phyloP scores from a whole-genome alignment of 169 alveolate genomes.

The Cryptosporidium viatorum region DNA sequence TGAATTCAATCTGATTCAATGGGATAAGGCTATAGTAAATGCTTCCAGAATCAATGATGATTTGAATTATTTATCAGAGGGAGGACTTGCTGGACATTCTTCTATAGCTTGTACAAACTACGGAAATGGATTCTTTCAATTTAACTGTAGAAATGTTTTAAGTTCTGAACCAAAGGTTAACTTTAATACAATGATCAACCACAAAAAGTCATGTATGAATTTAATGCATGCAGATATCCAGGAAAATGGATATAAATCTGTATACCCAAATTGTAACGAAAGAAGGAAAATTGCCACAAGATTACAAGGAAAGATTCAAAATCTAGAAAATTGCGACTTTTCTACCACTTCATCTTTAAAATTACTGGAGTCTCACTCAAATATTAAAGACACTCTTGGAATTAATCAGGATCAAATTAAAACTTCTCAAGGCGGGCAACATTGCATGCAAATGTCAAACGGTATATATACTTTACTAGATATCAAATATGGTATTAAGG shows the following conservation, averaged over 20 bases:
- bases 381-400: background rate
- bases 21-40: conserved; percentile 19
- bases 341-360: background rate
- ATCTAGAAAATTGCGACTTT: background rate
- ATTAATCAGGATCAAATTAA: background rate
- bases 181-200: background rate
- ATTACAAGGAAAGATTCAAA: conserved; percentile 31
- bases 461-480: conserved; percentile 46
- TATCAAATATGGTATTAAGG: conserved; percentile 28
- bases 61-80: conserved; percentile 48
- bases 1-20: background rate
- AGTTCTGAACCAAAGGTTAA: background rate
- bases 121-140: conserved; percentile 56
- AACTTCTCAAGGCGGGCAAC: background rate
- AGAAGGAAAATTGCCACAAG: conserved; percentile 46
- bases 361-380: background rate
- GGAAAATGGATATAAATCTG: conserved; percentile 14
- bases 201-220: conserved; percentile 42
- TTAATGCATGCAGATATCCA: conserved; percentile 10
- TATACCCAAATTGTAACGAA: background rate
- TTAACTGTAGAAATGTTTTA: background rate
- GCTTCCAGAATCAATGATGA: conserved; percentile 63
- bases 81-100: conserved; percentile 64
- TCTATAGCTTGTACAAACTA: conserved; percentile 9
- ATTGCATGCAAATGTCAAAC: conserved; percentile 8